These are phyloP conservation scores for Microcyclospora tardicrescens DNA, from an alignment of 2,329 filamentous ascomycete species.

Conservation along the genomic window DNA sequence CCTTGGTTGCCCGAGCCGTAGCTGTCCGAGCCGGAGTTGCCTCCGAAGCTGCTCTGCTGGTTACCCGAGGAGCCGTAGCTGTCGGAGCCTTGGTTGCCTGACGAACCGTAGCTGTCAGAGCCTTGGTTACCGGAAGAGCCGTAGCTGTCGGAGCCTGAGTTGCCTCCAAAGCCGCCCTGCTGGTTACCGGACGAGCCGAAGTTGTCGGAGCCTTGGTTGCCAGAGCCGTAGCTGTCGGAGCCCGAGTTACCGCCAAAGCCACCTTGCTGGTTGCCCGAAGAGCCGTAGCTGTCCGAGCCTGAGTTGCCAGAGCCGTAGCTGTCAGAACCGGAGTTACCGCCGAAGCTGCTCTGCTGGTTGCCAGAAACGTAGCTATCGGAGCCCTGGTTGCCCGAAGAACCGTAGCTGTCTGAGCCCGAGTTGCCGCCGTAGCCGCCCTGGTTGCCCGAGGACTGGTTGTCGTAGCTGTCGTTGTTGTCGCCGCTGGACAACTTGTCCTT, in stretches of 20 bases:
- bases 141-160: constrained; percentile 3
- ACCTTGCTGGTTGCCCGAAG: constrained; percentile 2
- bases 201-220: neutral
- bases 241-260: neutral
- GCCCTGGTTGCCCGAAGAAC: neutral
- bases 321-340: constrained; percentile 2
- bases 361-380: neutral
- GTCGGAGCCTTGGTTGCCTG: no score
- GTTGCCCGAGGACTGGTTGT: constrained; percentile 1
- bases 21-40: constrained; percentile 3
- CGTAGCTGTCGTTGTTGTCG: neutral
- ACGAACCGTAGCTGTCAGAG: neutral
- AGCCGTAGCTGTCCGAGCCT: neutral
- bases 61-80: neutral
- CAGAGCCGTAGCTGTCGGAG: no score
- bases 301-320: constrained; percentile 2
- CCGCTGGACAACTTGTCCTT: no score
- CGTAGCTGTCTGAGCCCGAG: no score
- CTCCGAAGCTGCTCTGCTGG: constrained; percentile 2
- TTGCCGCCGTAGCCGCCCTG: neutral
- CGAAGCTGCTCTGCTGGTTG: constrained; percentile 2
- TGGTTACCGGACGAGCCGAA: neutral
- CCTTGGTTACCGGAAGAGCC: constrained; percentile 1
- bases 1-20: constrained; percentile 1
- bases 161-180: constrained; percentile 2